Evolutionary conservation across 345 rosid species (phyloP).

Genomic region (Isatis tinctoria): DNA sequence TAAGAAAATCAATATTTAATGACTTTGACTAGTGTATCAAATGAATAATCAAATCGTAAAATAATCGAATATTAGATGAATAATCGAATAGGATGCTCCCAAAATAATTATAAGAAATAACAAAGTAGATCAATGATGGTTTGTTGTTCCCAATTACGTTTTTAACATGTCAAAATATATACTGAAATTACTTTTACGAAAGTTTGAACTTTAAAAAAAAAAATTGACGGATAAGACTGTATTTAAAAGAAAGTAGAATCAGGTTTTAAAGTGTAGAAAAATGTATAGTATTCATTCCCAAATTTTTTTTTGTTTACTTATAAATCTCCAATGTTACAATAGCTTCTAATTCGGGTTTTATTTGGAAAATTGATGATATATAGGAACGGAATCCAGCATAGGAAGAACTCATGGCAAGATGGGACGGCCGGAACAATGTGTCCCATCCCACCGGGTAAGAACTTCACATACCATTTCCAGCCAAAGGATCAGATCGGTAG

Average conservation of each 20-base stretch:
- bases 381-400: slow-evolving; percentile 73
- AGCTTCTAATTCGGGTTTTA: background rate
- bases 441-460: slow-evolving; percentile 61
- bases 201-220: background rate
- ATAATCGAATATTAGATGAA: no score
- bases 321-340: background rate
- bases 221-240: background rate
- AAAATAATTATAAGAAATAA: no score
- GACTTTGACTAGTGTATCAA: no score
- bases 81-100: no score
- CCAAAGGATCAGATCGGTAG: slow-evolving; percentile 88
- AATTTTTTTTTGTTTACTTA: background rate
- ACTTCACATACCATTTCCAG: slow-evolving; percentile 71
- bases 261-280: background rate
- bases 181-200: no score
- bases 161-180: background rate
- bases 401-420: slow-evolving; percentile 82
- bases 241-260: background rate
- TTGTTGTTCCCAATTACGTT: background rate
- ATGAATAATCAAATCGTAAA: no score
- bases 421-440: slow-evolving; percentile 68
- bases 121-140: no score
- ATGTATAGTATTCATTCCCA: background rate
- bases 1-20: background rate
- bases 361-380: background rate